Base-by-base conservation (phyloP, 345 rosid species). In the Noccaea caerulescens region DNA sequence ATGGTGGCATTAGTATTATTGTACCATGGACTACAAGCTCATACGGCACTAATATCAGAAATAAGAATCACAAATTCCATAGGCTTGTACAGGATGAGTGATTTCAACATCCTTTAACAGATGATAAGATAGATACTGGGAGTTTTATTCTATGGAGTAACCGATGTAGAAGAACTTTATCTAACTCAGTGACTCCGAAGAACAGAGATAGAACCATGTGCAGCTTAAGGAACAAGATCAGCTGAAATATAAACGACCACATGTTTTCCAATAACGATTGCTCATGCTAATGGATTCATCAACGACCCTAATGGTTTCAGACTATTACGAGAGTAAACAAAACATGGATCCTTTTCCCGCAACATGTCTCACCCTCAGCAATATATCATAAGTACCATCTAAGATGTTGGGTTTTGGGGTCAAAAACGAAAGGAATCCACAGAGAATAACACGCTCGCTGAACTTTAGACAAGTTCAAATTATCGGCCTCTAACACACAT, bases 1-100 rank as follows among this genome's bases (percentile, higher is more conserved):
- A 73, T 2, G 12, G 8, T 41, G 20, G 38, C 25, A 41, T 66
- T 27, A 27, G 30, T 66, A 73, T 18, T 66, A 73, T 18, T 30
- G 46, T 37, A 37, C 46, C 52, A 65, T 45, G 25, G 37, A 72
- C 7, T 46, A 57, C 34, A 55, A 45, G 63, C n/a, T 9, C 32
- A 23, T 3, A 56, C 9, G 4, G 16, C 10, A 68, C 32, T 52
- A 20, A 7, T 5, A 27, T 38, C 6, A 41, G 30, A 51, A 1
- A 27, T 49, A 25, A 59, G 42, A 16, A 62, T 52, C 7, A 42
- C 3, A 50, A 11, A 32, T 33, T 5, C 5, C 55, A 62, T 20
- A 52, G 4, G 37, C 61, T 27, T 41, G 11, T 71, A 44, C 27
- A 62, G 11, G 39, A 71, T n/a, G 38, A 16, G 37, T 27, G 14